Evolutionary conservation across 768 basidiomycete genomes (phyloP).

Genomic region (Rubroboletus pulcherrimus): DNA sequence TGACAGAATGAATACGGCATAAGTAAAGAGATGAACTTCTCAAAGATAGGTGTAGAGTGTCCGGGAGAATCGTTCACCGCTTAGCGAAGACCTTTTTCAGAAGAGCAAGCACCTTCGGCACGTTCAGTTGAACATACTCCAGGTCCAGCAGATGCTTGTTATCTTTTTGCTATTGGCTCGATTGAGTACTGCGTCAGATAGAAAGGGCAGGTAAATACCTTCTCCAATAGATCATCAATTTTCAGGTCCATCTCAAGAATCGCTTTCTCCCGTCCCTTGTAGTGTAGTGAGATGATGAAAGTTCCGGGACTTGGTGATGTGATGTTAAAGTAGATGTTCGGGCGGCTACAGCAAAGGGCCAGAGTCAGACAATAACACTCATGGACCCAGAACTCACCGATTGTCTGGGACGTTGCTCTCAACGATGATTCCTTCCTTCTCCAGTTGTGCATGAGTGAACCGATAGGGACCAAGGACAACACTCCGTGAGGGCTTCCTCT

Average conservation of each 20-base stretch:
- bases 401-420: slow-evolving; percentile 99
- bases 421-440: slow-evolving; percentile 99
- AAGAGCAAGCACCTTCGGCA: slow-evolving; percentile 88
- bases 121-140: slow-evolving; percentile 97
- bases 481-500: slow-evolving; percentile 86
- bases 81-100: slow-evolving; percentile 93
- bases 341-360: slow-evolving; percentile 55
- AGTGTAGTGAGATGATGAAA: slow-evolving; percentile 97
- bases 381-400: slow-evolving; percentile 48
- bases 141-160: slow-evolving; percentile 95
- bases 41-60: slow-evolving; percentile 14
- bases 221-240: slow-evolving; percentile 96
- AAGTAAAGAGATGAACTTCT: slow-evolving; percentile 26
- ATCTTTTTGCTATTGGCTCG: slow-evolving; percentile 83
- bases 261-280: slow-evolving; percentile 98
- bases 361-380: background rate
- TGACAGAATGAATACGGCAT: slow-evolving; percentile 33
- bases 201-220: slow-evolving; percentile 49
- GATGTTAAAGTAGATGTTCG: slow-evolving; percentile 99
- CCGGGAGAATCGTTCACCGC: slow-evolving; percentile 47
- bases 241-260: slow-evolving; percentile 99
- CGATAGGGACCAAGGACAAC: slow-evolving; percentile 92
- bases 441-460: slow-evolving; percentile 96
- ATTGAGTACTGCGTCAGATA: slow-evolving; percentile 14
- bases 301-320: slow-evolving; percentile 97